Percentiles rank a stretch among this genome's conserved stretches.
phyloP scores from a whole-genome alignment of 768 basidiomycete species.

The Trametes meyenii region DNA sequence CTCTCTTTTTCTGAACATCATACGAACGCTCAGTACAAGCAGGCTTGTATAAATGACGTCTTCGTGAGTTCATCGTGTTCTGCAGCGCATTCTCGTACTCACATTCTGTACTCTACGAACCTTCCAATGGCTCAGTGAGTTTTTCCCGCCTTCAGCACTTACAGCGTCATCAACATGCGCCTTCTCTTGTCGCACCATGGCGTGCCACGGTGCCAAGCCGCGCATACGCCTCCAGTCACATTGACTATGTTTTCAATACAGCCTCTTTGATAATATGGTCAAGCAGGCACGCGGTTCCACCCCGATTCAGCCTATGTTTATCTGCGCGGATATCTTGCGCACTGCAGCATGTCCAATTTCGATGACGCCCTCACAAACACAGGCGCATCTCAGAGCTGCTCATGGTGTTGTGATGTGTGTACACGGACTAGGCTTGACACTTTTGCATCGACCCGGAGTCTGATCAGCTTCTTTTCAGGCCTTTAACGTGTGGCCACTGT shows the following conservation, averaged over 20 bases:
- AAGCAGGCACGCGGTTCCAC: neutral
- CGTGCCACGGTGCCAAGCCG: no score
- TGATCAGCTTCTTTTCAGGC: neutral
- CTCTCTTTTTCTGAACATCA: neutral
- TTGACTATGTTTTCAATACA: neutral
- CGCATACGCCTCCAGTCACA: no score
- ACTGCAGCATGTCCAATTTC: neutral
- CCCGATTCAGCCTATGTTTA: neutral
- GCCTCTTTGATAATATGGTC: neutral
- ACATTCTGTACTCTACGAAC: neutral
- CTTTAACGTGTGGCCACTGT: neutral
- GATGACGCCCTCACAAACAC: neutral
- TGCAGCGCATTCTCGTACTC: neutral
- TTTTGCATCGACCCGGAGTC: neutral
- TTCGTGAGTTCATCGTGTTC: constrained; percentile 1
- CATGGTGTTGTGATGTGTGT: neutral
- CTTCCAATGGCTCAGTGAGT: no score
- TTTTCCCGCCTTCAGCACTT: no score
- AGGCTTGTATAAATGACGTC: constrained; percentile 4
- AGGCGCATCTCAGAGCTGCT: neutral
- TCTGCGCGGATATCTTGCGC: neutral
- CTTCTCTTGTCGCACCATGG: no score
- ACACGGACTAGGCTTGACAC: neutral
- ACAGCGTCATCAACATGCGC: no score
- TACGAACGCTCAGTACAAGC: constrained; percentile 12